phyloP scores from a whole-genome alignment of 1,139 yeast species.

The Pichia sp. region DNA sequence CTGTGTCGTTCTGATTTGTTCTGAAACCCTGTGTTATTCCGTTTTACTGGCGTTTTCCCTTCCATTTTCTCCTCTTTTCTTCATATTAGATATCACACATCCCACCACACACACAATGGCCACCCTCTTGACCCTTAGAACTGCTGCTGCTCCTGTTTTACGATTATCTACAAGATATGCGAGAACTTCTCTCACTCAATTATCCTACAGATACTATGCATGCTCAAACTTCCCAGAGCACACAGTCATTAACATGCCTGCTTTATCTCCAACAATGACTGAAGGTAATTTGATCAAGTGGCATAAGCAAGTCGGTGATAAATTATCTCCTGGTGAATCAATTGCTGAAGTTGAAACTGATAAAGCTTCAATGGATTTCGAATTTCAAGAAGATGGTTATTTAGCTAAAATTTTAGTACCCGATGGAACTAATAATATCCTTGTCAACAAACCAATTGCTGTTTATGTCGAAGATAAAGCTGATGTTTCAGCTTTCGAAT shows the following conservation, averaged over 20 bases:
- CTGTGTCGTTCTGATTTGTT: no score
- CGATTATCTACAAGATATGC: constrained; percentile 22
- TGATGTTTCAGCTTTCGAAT: constrained; percentile 83
- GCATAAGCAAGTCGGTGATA: constrained; percentile 86
- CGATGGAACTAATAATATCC: constrained; percentile 83
- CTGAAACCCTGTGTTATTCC: no score
- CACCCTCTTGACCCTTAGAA: neutral
- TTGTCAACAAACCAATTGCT: constrained; percentile 94
- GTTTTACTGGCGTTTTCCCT: no score
- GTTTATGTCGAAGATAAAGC: constrained; percentile 85
- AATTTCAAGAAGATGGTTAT: constrained; percentile 96
- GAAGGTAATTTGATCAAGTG: constrained; percentile 87
- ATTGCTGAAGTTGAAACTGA: constrained; percentile 97
- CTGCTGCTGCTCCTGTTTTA: constrained; percentile 23
- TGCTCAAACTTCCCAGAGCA: constrained; percentile 44
- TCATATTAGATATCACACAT: neutral
- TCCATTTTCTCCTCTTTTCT: no score
- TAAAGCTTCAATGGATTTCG: constrained; percentile 98
- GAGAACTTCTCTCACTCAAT: no score
- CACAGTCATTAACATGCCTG: constrained; percentile 78
- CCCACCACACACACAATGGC: neutral
- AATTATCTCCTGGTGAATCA: constrained; percentile 83
- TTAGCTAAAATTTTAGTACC: constrained; percentile 85
- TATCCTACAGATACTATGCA: constrained; percentile 28
- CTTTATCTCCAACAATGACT: constrained; percentile 97